Evolutionary conservation across 805 yeast genomes (phyloP).

Genomic region (Spathaspora sp.): DNA sequence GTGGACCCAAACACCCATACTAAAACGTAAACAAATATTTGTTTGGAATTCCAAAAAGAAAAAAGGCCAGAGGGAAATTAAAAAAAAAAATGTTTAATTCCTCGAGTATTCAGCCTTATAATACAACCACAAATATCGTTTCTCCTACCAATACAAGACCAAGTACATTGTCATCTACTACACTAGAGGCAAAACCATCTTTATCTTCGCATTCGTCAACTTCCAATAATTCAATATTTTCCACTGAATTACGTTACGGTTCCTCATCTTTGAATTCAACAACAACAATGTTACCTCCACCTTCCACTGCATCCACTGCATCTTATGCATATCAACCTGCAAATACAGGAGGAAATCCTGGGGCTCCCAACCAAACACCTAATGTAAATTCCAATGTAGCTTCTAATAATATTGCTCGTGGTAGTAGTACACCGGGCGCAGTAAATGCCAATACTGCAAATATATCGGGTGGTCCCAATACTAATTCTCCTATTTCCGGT

Average conservation of each 20-base stretch:
- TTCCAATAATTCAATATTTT: background rate
- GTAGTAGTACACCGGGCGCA: slow-evolving; percentile 10
- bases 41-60: background rate
- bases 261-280: background rate
- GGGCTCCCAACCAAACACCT: background rate
- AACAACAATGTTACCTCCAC: slow-evolving; percentile 2
- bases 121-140: background rate
- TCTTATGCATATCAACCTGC: background rate
- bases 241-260: background rate
- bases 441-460: slow-evolving; percentile 2
- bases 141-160: background rate
- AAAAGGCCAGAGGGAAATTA: too few relatives aligned
- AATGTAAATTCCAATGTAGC: background rate
- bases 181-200: background rate
- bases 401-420: background rate
- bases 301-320: slow-evolving; percentile 1
- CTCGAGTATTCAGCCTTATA: background rate
- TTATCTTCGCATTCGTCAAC: background rate
- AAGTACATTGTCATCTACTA: background rate
- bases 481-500: slow-evolving; percentile 2
- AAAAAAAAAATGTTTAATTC: background rate
- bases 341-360: background rate
- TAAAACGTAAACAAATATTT: background rate
- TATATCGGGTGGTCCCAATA: slow-evolving; percentile 1
- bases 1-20: background rate